phyloP scores from a whole-genome alignment of 169 alveolate genomes.

The Babesia sp. region DNA sequence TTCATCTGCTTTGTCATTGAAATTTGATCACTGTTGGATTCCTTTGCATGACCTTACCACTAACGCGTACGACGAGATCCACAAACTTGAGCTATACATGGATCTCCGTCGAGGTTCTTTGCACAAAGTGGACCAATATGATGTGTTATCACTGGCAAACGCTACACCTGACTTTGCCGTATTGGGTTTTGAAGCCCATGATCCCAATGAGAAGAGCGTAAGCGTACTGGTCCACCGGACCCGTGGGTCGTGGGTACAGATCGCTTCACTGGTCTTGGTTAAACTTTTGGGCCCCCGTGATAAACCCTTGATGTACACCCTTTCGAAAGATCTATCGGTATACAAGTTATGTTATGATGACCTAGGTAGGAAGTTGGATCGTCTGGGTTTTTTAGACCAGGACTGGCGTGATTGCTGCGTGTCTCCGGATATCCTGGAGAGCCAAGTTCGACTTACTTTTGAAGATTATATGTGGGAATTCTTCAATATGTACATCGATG shows the following conservation, averaged over 20 bases:
- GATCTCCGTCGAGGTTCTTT: not conserved
- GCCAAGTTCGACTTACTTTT: conserved; percentile 20
- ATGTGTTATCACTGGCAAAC: conserved; percentile 17
- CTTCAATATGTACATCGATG: not conserved
- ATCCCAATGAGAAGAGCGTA: not conserved
- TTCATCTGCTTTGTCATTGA: not conserved
- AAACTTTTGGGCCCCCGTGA: not conserved
- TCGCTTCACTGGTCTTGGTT: conserved; percentile 14
- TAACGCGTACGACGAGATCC: conserved; percentile 24
- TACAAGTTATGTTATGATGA: conserved; percentile 16
- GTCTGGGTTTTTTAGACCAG: not conserved
- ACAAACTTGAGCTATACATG: conserved; percentile 16
- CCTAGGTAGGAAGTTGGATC: not conserved
- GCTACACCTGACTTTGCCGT: conserved; percentile 26
- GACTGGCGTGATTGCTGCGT: conserved; percentile 33
- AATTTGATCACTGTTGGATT: not conserved
- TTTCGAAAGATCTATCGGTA: conserved; percentile 2
- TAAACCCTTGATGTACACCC: not conserved
- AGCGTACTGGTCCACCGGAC: conserved; percentile 13
- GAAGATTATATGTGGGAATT: conserved; percentile 38
- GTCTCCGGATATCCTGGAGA: conserved; percentile 11
- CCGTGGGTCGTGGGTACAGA: conserved; percentile 35
- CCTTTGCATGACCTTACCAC: conserved; percentile 25
- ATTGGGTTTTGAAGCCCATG: not conserved
- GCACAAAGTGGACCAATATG: conserved; percentile 3